Percentiles rank a stretch among this genome's conserved stretches.
Conservation (phyloP, 2,329 filamentous ascomycete genomes). For the Epichloe festucae region DNA sequence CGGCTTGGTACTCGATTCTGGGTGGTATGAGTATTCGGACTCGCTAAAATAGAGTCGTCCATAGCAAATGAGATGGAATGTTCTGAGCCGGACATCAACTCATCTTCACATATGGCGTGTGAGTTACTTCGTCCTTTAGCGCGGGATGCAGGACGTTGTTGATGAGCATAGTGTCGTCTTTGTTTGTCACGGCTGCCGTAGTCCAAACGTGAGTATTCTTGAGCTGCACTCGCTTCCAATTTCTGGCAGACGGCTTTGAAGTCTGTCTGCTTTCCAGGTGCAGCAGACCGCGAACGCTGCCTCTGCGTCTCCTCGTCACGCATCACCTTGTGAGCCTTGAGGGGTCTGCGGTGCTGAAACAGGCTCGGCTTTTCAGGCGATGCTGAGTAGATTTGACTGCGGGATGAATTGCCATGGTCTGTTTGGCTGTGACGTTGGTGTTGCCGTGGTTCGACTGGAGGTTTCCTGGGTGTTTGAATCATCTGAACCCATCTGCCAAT, state of each 20-base stretch:
- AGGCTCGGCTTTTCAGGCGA: not conserved
- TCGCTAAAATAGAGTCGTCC: not conserved
- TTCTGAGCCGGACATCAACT: not conserved
- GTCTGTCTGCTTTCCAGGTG: not conserved
- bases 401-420: not conserved
- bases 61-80: not conserved
- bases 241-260: not conserved
- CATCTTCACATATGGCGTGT: not conserved
- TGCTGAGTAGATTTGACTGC: not conserved
- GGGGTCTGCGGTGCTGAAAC: not conserved
- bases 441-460: not conserved
- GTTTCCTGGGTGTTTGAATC: not conserved
- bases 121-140: not conserved
- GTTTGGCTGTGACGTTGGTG: not conserved
- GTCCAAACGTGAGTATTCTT: not conserved
- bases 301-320: not conserved
- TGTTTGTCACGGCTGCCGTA: not conserved
- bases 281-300: not conserved
- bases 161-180: not conserved
- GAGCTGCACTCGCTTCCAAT: not conserved
- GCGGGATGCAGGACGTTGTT: not conserved
- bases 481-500: constrained; percentile 2
- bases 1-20: not conserved
- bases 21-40: not conserved
- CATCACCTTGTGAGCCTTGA: not conserved